A percentile compares a stretch with the other conserved stretches of the same genome.
Conservation (phyloP, 257 asterid species). For the Haberlea rhodopensis region DNA sequence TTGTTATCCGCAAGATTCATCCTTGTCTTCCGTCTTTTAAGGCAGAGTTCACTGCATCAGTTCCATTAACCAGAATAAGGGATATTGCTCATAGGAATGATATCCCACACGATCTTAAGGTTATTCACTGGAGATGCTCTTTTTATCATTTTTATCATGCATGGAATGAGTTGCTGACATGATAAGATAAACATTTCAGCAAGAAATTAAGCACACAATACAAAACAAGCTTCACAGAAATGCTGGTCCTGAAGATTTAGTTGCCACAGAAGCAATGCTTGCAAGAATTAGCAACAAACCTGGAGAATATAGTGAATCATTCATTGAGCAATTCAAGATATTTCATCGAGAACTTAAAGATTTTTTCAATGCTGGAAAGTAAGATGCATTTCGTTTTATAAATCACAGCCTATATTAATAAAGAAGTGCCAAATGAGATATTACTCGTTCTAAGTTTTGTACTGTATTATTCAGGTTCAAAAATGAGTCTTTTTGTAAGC, state of each 20-base stretch:
- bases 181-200: slow-evolving; percentile 48
- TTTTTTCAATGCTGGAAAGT: slow-evolving; percentile 99
- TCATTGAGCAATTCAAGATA: slow-evolving; percentile 83
- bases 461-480: background rate
- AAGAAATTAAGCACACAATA: slow-evolving; percentile 97
- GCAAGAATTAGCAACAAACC: slow-evolving; percentile 80
- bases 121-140: slow-evolving; percentile 18
- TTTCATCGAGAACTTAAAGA: slow-evolving; percentile 91
- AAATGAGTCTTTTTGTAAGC: background rate
- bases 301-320: slow-evolving; percentile 77
- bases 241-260: slow-evolving; percentile 99
- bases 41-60: slow-evolving; percentile 97
- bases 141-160: slow-evolving; percentile 11
- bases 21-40: slow-evolving; percentile 95
- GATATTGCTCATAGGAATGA: slow-evolving; percentile 98
- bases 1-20: slow-evolving; percentile 94
- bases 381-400: slow-evolving; percentile 10
- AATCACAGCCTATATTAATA: no score
- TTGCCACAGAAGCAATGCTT: slow-evolving; percentile 91
- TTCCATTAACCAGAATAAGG: slow-evolving; percentile 91
- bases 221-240: slow-evolving; percentile 97
- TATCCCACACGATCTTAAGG: slow-evolving; percentile 96
- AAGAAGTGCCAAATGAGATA: background rate
- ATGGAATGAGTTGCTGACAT: slow-evolving; percentile 23
- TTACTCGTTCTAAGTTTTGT: background rate